Evolutionary conservation across 352 stramenopile species (phyloP), one percentile per base, ranked within the genome.

Genomic region (Elongisporangium undulatum): DNA sequence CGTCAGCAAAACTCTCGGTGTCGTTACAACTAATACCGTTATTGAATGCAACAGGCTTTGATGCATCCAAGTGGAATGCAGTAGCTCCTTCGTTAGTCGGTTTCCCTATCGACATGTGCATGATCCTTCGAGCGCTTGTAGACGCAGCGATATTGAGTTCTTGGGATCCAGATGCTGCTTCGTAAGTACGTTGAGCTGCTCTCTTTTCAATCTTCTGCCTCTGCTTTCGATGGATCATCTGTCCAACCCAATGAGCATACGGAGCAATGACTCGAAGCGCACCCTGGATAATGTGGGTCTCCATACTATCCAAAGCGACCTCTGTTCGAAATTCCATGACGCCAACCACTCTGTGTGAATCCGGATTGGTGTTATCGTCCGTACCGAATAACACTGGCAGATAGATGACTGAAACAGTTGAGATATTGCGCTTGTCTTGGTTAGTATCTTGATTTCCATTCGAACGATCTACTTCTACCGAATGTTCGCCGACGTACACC

Each of bases 181-280:
- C 48, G 4, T 49, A 12, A 10, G 15, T 39, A 19, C n/a, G 19
- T 8, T 19, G 2, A 22, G 55, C 0, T 39, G 19, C 13, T 16
- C 17, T 15, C 19, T 34, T 34, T 34, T 34, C 34, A 15, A 26
- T 23, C 34, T 58, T 58, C 10, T 52, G n/a, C 3, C 15, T 9
- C 23, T 54, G 34, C 19, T 66, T 66, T 8, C 39, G 49, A 20
- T 51, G 23, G 16, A 66, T 21, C 4, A n/a, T 23, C 10, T 22
- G 55, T 34, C 49, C 55, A 16, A 64, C 26, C 17, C 23, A 49
- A 6, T 23, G 8, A 23, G 64, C 19, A 12, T 39, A 21, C 12
- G 24, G 56, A 13, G 62, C 34, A 10, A 68, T 51, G 41, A 51
- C 60, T 0, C 29, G 26, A 19, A 64, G 29, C 19, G 60, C 59